A percentile compares a stretch with the other conserved stretches of the same genome.
Evolutionary conservation across 23 red algal genomes (phyloP).

Genomic region (Gracilaria caudata): DNA sequence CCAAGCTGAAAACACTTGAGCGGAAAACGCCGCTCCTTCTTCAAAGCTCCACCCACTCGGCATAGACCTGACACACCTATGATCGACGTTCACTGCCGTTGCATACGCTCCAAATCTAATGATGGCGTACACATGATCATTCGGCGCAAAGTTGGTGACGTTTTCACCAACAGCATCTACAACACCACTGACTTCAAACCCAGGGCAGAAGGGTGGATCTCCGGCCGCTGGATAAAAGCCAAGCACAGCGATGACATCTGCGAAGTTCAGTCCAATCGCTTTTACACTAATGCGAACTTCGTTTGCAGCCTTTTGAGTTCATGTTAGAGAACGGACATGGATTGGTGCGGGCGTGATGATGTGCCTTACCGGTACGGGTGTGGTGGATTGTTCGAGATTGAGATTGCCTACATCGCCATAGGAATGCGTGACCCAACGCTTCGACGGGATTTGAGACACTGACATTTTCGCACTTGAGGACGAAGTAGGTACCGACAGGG

Average conservation of each 20-base stretch:
- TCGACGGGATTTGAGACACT: background rate
- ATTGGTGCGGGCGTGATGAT: background rate
- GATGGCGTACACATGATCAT: conserved; percentile 48
- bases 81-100: conserved; percentile 35
- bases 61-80: conserved; percentile 8
- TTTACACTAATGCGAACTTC: conserved; percentile 44
- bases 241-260: conserved; percentile 54
- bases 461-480: background rate
- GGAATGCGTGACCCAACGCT: conserved; percentile 12
- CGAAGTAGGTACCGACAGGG: background rate
- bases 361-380: background rate
- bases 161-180: conserved; percentile 39
- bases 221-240: conserved; percentile 37
- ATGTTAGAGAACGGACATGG: background rate
- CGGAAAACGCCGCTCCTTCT: conserved; percentile 37
- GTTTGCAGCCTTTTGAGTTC: conserved; percentile 4
- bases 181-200: conserved; percentile 67
- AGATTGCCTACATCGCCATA: conserved; percentile 37
- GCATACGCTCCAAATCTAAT: conserved; percentile 34
- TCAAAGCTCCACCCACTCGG: conserved; percentile 42
- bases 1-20: conserved; percentile 52
- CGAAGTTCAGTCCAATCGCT: conserved; percentile 59
- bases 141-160: background rate
- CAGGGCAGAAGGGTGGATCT: conserved; percentile 45
- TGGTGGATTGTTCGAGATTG: background rate